phyloP scores from a whole-genome alignment of 2,329 filamentous ascomycete species.

The Hirsutella thompsonii region DNA sequence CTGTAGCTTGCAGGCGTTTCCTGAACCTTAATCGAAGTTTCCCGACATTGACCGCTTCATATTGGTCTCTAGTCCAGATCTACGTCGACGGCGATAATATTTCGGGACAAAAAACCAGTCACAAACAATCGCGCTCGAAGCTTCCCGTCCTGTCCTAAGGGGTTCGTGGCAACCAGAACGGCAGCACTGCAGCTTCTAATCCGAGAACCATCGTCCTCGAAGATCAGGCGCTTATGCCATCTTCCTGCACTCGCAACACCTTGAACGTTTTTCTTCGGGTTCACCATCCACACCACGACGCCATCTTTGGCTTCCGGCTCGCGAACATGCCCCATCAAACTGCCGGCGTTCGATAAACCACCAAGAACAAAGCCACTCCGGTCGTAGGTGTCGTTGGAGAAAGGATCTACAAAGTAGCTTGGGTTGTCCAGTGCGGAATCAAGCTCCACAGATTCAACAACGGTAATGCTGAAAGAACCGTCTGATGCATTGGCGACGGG shows the following conservation, averaged over 20 bases:
- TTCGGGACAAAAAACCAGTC: conserved; percentile 38
- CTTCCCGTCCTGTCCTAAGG: conserved; percentile 24
- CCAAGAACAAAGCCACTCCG: conserved; percentile 40
- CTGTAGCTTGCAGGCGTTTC: no score
- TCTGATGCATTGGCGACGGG: conserved; percentile 7
- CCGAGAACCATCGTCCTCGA: conserved; percentile 41
- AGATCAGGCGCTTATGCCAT: conserved; percentile 36
- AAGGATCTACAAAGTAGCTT: conserved; percentile 42
- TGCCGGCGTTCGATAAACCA: conserved; percentile 28
- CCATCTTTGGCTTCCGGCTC: conserved; percentile 25
- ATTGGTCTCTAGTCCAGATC: neutral
- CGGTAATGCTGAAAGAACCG: conserved; percentile 6
- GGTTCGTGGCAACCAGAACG: conserved; percentile 39
- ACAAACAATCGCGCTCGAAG: conserved; percentile 44
- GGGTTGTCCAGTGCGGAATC: conserved; percentile 43
- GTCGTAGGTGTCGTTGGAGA: conserved; percentile 26
- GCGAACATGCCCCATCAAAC: conserved; percentile 18
- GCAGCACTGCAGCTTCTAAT: conserved; percentile 37
- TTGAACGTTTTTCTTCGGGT: conserved; percentile 2
- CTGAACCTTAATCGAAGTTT: no score
- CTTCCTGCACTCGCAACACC: conserved; percentile 1
- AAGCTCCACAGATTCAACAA: conserved; percentile 29
- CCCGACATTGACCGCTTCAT: no score
- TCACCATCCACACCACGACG: conserved; percentile 31
- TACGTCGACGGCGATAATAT: conserved; percentile 18